Base-by-base conservation (phyloP, 2,329 filamentous ascomycete species). In the Botrytis pseudocinerea region DNA sequence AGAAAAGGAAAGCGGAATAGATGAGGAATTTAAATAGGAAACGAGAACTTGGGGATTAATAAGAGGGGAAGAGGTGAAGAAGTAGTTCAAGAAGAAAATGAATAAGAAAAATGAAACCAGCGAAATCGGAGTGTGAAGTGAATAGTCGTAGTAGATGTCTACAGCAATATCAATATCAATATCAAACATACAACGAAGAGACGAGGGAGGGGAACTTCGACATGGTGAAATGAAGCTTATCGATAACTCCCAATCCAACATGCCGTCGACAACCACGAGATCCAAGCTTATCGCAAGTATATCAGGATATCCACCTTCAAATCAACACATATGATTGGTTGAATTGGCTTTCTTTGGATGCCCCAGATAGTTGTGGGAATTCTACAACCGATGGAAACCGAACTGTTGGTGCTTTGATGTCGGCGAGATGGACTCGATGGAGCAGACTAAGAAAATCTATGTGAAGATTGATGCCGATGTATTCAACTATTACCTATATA, bases 321-420 rank as follows among this genome's bases (percentile, higher is more conserved):
- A 44, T 32, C 6, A 12, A 64, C 22, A 3, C 2, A 64, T 12
- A 40, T 64, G 61, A 64, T 64, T 64, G 61, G 61, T 16, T 22
- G n/a, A 22, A 32, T 32, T 4, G 20, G 22, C 18, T 20, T 22
- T 28, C 16, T n/a, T 22, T 32, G 14, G 32, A 44, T 7, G 61
- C n/a, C 32, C 20, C 18, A 32, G 10, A 20, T 22, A 20, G 28
- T 46, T 44, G n/a, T 32, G 42, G 7, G n/a, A 44, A 44, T 51
- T 51, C 44, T 59, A 59, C 42, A 69, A 32, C 65, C 65, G 65
- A 54, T 28, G 46, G 57, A 59, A 69, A 69, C 32, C 65, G 65
- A 59, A 59, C 44, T 5, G 14, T 12, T 28, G 25, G 61, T 63
- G 25, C 60, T 28, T 62, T 10, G 38, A 42, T 59, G 51, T 54